Conservation (phyloP, 2,329 filamentous ascomycete genomes). For the Aspergillus udagawae region DNA sequence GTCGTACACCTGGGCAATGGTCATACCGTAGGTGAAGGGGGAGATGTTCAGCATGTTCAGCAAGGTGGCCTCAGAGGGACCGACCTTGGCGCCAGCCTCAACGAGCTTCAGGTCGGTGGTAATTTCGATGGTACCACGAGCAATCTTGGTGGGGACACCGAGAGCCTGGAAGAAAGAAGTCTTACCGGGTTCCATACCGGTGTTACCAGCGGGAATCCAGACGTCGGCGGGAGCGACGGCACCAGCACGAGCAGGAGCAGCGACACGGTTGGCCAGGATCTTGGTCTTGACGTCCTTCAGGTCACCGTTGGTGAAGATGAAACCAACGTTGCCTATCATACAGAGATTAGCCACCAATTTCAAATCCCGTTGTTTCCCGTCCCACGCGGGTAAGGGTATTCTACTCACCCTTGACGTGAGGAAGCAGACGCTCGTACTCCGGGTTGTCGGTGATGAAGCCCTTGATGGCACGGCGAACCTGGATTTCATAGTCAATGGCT, state of each 20-base stretch:
- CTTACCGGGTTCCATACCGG: constrained; percentile 99
- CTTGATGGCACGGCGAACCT: constrained; percentile 96
- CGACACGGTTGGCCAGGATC: constrained; percentile 95
- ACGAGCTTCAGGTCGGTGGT: constrained; percentile 97
- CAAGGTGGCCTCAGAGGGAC: constrained; percentile 95
- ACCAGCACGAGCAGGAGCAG: constrained; percentile 95
- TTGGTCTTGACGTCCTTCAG: constrained; percentile 90
- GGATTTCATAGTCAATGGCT: constrained; percentile 9
- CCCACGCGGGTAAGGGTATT: constrained; percentile 8
- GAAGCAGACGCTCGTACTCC: constrained; percentile 97
- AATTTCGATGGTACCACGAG: constrained; percentile 99
- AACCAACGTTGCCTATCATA: constrained; percentile 79
- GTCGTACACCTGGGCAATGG: constrained; percentile 94
- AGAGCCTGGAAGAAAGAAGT: constrained; percentile 99
- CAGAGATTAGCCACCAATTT: constrained; percentile 5
- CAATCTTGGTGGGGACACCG: constrained; percentile 99
- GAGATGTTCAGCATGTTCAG: constrained; percentile 99
- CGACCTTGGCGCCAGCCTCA: constrained; percentile 88
- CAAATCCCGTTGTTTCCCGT: neutral
- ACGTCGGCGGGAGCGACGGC: constrained; percentile 91
- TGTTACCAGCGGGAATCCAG: constrained; percentile 96
- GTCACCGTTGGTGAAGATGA: constrained; percentile 98
- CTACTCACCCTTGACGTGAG: constrained; percentile 72
- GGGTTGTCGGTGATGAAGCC: constrained; percentile 85
- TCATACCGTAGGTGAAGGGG: constrained; percentile 99